Conservation (phyloP, 257 asterid genomes). For the Ophiorrhiza pumila region DNA sequence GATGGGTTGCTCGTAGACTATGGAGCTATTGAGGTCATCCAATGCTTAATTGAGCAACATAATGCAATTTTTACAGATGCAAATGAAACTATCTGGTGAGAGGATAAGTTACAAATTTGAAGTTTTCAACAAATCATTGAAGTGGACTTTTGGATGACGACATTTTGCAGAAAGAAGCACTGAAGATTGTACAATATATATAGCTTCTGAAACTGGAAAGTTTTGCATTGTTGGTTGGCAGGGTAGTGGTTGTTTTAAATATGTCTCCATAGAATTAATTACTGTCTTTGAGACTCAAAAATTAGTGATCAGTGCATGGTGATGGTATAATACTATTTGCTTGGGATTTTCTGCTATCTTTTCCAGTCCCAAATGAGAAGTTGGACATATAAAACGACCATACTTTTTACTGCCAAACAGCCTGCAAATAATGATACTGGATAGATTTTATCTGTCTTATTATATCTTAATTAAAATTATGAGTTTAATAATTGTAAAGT, state of each 20-base stretch:
- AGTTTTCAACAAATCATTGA: slow-evolving; percentile 30
- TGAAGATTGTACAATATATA: slow-evolving; percentile 12
- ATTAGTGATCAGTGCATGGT: not conserved
- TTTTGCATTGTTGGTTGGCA: slow-evolving; percentile 8
- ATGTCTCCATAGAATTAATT: not conserved
- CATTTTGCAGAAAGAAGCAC: not conserved
- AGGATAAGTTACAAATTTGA: slow-evolving; percentile 7
- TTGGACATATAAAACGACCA: no score
- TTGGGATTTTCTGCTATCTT: not conserved
- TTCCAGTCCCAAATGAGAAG: no score
- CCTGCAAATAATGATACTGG: no score
- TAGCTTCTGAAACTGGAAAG: not conserved
- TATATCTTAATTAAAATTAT: no score
- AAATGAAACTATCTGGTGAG: slow-evolving; percentile 76
- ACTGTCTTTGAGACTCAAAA: not conserved
- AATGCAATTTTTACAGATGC: slow-evolving; percentile 81
- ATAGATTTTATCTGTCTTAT: no score
- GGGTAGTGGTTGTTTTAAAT: slow-evolving; percentile 11
- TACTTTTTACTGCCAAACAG: no score
- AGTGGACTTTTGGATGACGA: slow-evolving; percentile 9
- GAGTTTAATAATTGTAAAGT: no score
- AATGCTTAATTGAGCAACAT: slow-evolving; percentile 84
- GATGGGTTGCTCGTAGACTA: slow-evolving; percentile 65
- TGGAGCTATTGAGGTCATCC: slow-evolving; percentile 78
- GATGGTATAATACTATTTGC: no score